These are phyloP conservation scores for Moricandia moricandioides DNA, from an alignment of 345 rosid species.

Conservation along the genomic window DNA sequence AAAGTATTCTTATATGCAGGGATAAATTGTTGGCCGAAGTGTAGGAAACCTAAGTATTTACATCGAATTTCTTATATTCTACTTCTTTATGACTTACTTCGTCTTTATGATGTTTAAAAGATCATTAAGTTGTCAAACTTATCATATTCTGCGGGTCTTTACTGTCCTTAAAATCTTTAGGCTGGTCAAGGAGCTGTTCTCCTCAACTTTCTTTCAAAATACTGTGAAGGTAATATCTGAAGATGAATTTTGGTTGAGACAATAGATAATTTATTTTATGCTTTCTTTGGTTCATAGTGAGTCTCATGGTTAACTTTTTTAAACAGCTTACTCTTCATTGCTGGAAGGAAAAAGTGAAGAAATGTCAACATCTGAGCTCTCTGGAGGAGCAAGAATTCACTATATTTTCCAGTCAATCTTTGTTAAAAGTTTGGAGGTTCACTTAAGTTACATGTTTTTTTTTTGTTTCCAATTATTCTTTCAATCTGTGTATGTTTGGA, in stretches of 20 bases:
- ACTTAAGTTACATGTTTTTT: neutral
- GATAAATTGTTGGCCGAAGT: neutral
- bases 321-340: constrained; percentile 55
- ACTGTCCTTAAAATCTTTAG: constrained; percentile 41
- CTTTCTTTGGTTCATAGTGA: constrained; percentile 12
- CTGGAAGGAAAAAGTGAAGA: constrained; percentile 65
- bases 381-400: constrained; percentile 69
- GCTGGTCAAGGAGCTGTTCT: constrained; percentile 97
- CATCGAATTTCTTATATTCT: neutral
- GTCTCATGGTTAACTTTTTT: constrained; percentile 15
- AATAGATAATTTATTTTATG: neutral
- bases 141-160: constrained; percentile 3
- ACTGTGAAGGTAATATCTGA: constrained; percentile 67
- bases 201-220: constrained; percentile 86
- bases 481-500: neutral
- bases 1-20: neutral
- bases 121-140: neutral
- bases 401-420: constrained; percentile 67
- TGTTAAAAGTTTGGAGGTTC: constrained; percentile 68
- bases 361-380: constrained; percentile 59
- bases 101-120: neutral
- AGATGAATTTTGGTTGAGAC: neutral
- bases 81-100: constrained; percentile 8
- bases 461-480: neutral
- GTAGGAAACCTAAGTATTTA: constrained; percentile 4